Evolutionary conservation across 2,329 filamentous ascomycete genomes (phyloP).

Genomic region (Amauroascus verrucosus): DNA sequence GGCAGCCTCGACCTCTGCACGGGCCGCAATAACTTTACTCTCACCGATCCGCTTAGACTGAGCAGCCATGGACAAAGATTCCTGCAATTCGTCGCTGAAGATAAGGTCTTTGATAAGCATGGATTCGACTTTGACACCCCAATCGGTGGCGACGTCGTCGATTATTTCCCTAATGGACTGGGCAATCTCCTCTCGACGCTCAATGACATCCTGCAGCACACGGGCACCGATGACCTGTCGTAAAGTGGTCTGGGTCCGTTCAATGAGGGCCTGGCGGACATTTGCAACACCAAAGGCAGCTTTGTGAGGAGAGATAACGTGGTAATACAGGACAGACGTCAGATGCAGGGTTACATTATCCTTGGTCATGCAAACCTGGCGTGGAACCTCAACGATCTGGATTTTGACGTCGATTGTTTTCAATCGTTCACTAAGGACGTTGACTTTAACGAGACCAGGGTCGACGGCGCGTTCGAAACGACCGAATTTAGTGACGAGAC

Average conservation of each 20-base stretch:
- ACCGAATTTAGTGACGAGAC: slow-evolving; percentile 90
- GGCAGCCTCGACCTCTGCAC: slow-evolving; percentile 90
- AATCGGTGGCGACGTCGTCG: slow-evolving; percentile 83
- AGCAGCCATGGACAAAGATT: slow-evolving; percentile 93
- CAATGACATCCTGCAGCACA: slow-evolving; percentile 94
- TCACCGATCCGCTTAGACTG: slow-evolving; percentile 98
- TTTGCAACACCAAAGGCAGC: slow-evolving; percentile 94
- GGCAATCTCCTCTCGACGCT: slow-evolving; percentile 93
- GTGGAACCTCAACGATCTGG: slow-evolving; percentile 89
- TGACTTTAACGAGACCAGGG: slow-evolving; percentile 93
- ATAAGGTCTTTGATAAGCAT: slow-evolving; percentile 99
- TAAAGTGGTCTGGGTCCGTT: slow-evolving; percentile 95
- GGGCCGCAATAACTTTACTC: slow-evolving; percentile 93
- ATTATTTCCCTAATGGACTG: slow-evolving; percentile 95
- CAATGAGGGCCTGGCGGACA: slow-evolving; percentile 87
- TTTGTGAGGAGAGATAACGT: slow-evolving; percentile 90
- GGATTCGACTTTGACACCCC: slow-evolving; percentile 92
- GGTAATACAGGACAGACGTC: slow-evolving; percentile 98
- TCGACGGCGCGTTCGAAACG: slow-evolving; percentile 90
- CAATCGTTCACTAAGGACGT: slow-evolving; percentile 81
- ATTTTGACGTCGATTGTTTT: slow-evolving; percentile 98
- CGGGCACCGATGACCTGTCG: slow-evolving; percentile 93
- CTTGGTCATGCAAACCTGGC: slow-evolving; percentile 98
- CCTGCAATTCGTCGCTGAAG: slow-evolving; percentile 90
- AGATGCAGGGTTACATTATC: slow-evolving; percentile 93